Evolutionary conservation across 345 rosid species (phyloP), one percentile per base, ranked within the genome.

Genomic region (Populus deltoides): DNA sequence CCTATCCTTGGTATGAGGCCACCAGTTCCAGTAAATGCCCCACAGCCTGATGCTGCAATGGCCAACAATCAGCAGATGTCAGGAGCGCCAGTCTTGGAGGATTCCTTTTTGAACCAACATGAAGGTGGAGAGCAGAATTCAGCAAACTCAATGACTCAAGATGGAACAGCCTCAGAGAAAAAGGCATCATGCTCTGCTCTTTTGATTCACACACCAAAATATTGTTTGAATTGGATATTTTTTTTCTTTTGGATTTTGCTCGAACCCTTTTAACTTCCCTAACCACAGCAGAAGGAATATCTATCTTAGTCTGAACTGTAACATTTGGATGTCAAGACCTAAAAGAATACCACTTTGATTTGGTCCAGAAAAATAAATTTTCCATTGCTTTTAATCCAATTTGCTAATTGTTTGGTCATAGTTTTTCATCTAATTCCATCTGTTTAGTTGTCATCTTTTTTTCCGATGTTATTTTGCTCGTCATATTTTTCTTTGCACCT

Each of bases 1-100:
- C 91, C 89, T 18, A 83, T 81, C 38, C 73, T 91, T 84, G 92
- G 88, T 80, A 81, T 84, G 77, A 93, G 93, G 86, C 97, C 97
- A 80, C 92, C 93, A 55, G 79, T 83, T 84, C 90, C 81, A 29
- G 84, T 77, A 73, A 80, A 88, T 57, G 84, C 66, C 33, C 75
- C 93, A 70, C 88, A 77, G 72, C 81, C 84, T 80, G 90, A 86
- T 69, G 77, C 82, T 77, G 86, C 77, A 24, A 73, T 61, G 74
- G 41, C 79, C 81, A 33, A 87, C 79, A 89, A 85, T 80, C 97
- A 88, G 85, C 91, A 75, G 75, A 87, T 86, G 75, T 57, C 87
- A 51, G 77, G 87, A 85, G 88, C 75, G 39, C 87, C 87, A 51
- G 85, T 74, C 13, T 74, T 83, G 75, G 90, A 83, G 69, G 93